Evolutionary conservation across 2,329 filamentous ascomycete species (phyloP).

Genomic region (Stemphylium vesicarium): DNA sequence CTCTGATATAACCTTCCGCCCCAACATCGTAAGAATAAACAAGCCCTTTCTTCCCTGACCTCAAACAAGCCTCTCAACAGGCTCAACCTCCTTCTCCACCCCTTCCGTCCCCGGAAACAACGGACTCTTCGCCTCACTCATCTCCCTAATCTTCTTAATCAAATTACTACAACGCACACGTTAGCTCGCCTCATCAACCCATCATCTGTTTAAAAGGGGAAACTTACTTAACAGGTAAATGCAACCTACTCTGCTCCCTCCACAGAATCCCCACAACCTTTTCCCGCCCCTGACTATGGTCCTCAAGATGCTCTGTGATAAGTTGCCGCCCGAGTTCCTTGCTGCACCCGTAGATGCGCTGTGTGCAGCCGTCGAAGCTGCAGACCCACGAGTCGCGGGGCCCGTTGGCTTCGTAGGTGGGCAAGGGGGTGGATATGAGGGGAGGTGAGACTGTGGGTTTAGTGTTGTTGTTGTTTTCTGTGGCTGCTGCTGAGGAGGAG

Average conservation of each 20-base stretch:
- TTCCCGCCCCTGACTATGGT: slow-evolving; percentile 65
- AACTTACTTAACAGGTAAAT: slow-evolving; percentile 50
- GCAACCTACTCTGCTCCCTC: slow-evolving; percentile 55
- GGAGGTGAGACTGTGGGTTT: slow-evolving; percentile 24
- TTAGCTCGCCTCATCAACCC: background rate
- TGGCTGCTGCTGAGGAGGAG: background rate
- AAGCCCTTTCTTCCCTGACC: background rate
- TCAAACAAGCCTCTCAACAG: slow-evolving; percentile 22
- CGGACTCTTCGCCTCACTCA: slow-evolving; percentile 43
- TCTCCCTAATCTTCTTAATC: slow-evolving; percentile 55
- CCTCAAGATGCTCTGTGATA: slow-evolving; percentile 66
- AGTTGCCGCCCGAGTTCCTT: slow-evolving; percentile 61
- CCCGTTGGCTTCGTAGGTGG: slow-evolving; percentile 52
- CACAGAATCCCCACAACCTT: slow-evolving; percentile 60
- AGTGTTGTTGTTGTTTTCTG: background rate
- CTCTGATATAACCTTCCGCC: no score
- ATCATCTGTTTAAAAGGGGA: background rate
- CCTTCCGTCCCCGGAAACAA: slow-evolving; percentile 25
- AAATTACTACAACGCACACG: slow-evolving; percentile 42
- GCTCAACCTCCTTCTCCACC: slow-evolving; percentile 3
- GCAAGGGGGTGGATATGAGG: slow-evolving; percentile 41
- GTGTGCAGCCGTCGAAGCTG: slow-evolving; percentile 67
- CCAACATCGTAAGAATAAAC: background rate
- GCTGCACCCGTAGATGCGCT: slow-evolving; percentile 68
- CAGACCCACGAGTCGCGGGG: slow-evolving; percentile 72